Conservation (phyloP, 495 filamentous ascomycete species). For the Chaetomium cochliodes region DNA sequence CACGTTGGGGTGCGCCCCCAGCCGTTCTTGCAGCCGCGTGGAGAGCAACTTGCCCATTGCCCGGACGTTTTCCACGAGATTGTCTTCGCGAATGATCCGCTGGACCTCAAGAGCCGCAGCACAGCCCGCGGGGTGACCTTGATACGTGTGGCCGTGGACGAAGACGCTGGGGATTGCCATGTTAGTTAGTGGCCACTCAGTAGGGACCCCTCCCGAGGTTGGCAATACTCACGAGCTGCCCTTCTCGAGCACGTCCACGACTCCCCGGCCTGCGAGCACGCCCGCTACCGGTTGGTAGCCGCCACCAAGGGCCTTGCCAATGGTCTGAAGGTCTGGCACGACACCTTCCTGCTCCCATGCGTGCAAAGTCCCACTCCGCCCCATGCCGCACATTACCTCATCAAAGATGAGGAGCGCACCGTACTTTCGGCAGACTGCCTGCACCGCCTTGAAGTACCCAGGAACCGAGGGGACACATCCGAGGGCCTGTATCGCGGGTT, state of each 20-base stretch:
- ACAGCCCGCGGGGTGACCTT: conserved; percentile 59
- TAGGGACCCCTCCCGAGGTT: neutral
- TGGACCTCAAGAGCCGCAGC: conserved; percentile 62
- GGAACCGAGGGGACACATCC: conserved; percentile 65
- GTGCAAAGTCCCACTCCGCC: conserved; percentile 63
- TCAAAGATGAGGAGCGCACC: conserved; percentile 75
- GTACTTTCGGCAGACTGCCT: conserved; percentile 65
- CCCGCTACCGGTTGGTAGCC: conserved; percentile 64
- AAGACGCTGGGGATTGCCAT: conserved; percentile 40
- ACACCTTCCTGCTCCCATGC: conserved; percentile 64
- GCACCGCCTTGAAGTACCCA: conserved; percentile 70
- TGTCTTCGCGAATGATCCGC: conserved; percentile 54
- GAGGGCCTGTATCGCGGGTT: conserved; percentile 42
- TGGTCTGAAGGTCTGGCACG: conserved; percentile 57
- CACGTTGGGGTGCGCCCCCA: conserved; percentile 55
- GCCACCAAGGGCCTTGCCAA: conserved; percentile 69
- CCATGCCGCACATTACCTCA: conserved; percentile 81
- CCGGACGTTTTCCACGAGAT: conserved; percentile 54
- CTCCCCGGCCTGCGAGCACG: conserved; percentile 53
- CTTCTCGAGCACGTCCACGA: conserved; percentile 55
- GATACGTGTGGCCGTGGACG: conserved; percentile 62
- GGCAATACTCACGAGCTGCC: conserved; percentile 52
- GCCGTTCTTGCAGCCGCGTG: conserved; percentile 40
- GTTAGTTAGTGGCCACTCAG: conserved; percentile 25
- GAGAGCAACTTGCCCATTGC: conserved; percentile 53